These are phyloP conservation scores for Pholiota microspora DNA, from an alignment of 768 basidiomycete species.

Conservation along the genomic window DNA sequence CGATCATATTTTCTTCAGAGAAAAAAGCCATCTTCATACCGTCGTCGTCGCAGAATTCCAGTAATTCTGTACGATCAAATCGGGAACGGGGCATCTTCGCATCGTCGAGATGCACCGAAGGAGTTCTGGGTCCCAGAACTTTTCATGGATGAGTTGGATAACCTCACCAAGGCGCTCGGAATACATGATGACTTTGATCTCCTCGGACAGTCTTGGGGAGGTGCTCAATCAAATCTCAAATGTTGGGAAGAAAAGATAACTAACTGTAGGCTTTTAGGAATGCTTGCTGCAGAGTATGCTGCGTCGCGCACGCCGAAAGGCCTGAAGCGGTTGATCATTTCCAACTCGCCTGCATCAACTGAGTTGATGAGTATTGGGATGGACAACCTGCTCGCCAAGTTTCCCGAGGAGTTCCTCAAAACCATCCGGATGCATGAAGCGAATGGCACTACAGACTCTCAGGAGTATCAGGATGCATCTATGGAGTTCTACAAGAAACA, in stretches of 20 bases:
- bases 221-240: slow-evolving; percentile 21
- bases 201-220: slow-evolving; percentile 50
- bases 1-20: too few species aligned
- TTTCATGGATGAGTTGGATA: slow-evolving; percentile 52
- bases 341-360: slow-evolving; percentile 30
- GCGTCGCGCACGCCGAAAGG: slow-evolving; percentile 18
- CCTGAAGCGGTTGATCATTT: slow-evolving; percentile 27
- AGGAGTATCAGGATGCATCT: slow-evolving; percentile 31
- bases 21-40: slow-evolving; percentile 13
- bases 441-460: slow-evolving; percentile 13
- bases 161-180: slow-evolving; percentile 40
- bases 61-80: slow-evolving; percentile 58
- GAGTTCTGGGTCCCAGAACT: slow-evolving; percentile 55
- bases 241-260: too few species aligned
- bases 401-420: slow-evolving; percentile 25
- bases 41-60: slow-evolving; percentile 39
- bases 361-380: slow-evolving; percentile 25
- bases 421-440: slow-evolving; percentile 30
- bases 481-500: slow-evolving; percentile 30
- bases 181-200: slow-evolving; percentile 44
- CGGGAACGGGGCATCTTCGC: slow-evolving; percentile 50
- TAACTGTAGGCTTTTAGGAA: slow-evolving; percentile 9
- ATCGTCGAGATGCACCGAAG: slow-evolving; percentile 45
- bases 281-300: slow-evolving; percentile 19
- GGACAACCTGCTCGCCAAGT: slow-evolving; percentile 19